These are phyloP conservation scores for Rehmannia glutinosa DNA, from an alignment of 257 asterid genomes.

Conservation along the genomic window DNA sequence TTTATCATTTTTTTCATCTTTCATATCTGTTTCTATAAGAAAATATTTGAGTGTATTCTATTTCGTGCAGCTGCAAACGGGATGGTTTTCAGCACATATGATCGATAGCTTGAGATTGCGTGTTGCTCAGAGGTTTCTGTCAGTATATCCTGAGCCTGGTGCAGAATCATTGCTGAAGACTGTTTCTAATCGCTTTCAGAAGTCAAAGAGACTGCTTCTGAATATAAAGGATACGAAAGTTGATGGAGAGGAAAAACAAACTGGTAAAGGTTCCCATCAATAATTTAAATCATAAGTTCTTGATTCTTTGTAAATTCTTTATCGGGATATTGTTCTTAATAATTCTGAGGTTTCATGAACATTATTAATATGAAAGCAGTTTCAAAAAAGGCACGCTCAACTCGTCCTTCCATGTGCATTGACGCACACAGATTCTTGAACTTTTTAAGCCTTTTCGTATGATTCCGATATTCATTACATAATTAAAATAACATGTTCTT, in stretches of 20 bases:
- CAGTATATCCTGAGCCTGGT: constrained; percentile 67
- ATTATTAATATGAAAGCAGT: background rate
- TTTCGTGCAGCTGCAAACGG: constrained; percentile 57
- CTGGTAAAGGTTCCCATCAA: constrained; percentile 43
- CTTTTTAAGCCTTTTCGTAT: background rate
- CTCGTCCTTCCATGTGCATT: background rate
- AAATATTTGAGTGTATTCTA: constrained; percentile 9
- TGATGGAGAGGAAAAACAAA: constrained; percentile 42
- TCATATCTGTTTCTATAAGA: background rate
- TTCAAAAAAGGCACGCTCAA: no score
- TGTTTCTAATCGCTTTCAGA: constrained; percentile 61
- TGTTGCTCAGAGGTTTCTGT: constrained; percentile 79
- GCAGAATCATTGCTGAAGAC: constrained; percentile 62
- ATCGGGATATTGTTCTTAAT: background rate
- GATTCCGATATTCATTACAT: background rate
- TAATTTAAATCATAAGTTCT: background rate
- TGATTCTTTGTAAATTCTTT: background rate
- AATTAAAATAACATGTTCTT: background rate
- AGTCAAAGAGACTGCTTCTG: constrained; percentile 42
- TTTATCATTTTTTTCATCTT: background rate
- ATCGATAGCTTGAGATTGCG: constrained; percentile 60
- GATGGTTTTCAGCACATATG: constrained; percentile 71
- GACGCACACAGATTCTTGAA: background rate
- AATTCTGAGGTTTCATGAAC: background rate
- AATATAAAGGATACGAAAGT: constrained; percentile 38